A percentile compares a stretch with the other conserved stretches of the same genome.
phyloP scores from a whole-genome alignment of 1,139 yeast species.

The Magnusiomyces ingens region DNA sequence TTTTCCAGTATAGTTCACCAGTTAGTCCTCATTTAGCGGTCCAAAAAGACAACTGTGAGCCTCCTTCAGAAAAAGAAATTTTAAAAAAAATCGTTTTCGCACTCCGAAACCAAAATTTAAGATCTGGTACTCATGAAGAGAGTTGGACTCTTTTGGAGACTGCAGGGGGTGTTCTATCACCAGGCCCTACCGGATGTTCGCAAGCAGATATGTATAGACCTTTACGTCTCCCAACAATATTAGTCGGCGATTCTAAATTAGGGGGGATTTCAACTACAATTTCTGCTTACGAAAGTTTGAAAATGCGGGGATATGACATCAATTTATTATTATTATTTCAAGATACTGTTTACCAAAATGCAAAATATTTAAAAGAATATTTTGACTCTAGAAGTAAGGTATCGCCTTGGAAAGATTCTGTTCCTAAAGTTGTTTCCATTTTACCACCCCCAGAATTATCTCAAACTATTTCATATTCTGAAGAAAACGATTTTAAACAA shows the following conservation, averaged over 20 bases:
- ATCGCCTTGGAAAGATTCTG: constrained; percentile 1
- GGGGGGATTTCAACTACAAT: constrained; percentile 28
- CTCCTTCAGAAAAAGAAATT: constrained; percentile 13
- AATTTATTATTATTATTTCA: constrained; percentile 21
- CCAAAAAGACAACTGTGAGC: constrained; percentile 7
- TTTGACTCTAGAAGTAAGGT: constrained; percentile 14
- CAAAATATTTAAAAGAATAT: constrained; percentile 21
- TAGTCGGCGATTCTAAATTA: constrained; percentile 25
- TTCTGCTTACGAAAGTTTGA: constrained; percentile 26
- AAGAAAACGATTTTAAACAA: constrained; percentile 15
- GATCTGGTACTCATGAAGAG: background rate
- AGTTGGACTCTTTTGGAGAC: constrained; percentile 24
- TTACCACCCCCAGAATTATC: constrained; percentile 20
- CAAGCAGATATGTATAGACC: constrained; percentile 27
- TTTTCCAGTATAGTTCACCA: constrained; percentile 22
- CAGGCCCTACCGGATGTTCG: constrained; percentile 22
- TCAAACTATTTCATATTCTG: background rate
- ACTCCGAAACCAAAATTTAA: too few species aligned
- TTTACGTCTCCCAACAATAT: constrained; percentile 24
- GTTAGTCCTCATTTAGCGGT: constrained; percentile 29
- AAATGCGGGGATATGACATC: constrained; percentile 25
- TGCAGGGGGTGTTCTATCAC: constrained; percentile 29
- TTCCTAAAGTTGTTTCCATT: constrained; percentile 9
- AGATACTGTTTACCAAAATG: constrained; percentile 21
- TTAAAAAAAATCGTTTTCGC: background rate